Conservation (phyloP, 352 stramenopile genomes). For the Phytophthora pistaciae region DNA sequence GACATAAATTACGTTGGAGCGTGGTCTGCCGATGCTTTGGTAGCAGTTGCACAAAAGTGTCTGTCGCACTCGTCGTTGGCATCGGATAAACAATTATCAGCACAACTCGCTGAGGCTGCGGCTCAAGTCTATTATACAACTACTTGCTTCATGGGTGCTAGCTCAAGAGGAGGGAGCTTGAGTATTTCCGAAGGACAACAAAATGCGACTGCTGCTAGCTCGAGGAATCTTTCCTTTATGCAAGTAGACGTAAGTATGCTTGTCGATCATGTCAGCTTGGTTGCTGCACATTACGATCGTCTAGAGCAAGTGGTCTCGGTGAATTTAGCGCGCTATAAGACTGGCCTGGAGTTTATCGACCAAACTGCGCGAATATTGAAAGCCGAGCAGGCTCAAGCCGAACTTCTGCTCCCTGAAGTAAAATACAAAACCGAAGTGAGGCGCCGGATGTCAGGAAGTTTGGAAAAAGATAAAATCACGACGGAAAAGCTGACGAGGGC, state of each 20-base stretch:
- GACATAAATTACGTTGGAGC: conserved; percentile 49
- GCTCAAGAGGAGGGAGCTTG: neutral
- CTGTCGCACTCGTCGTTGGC: conserved; percentile 25
- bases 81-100: conserved; percentile 28
- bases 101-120: conserved; percentile 49
- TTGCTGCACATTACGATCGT: conserved; percentile 38
- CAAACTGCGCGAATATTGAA: conserved; percentile 59
- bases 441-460: conserved; percentile 63
- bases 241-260: conserved; percentile 58
- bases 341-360: conserved; percentile 62
- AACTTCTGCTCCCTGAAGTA: conserved; percentile 63
- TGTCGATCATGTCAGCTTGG: conserved; percentile 63
- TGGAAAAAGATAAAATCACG: conserved; percentile 67
- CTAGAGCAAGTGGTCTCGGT: conserved; percentile 40
- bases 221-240: conserved; percentile 15
- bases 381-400: conserved; percentile 57
- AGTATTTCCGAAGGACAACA: neutral
- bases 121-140: conserved; percentile 55
- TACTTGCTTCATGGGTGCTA: conserved; percentile 11
- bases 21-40: conserved; percentile 56
- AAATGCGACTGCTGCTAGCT: neutral
- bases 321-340: conserved; percentile 44
- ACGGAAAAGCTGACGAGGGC: conserved; percentile 56
- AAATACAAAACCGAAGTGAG: conserved; percentile 48
- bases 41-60: conserved; percentile 56